These are phyloP conservation scores for Torulaspora gathmanii DNA, from an alignment of 805 yeast species.

Conservation along the genomic window DNA sequence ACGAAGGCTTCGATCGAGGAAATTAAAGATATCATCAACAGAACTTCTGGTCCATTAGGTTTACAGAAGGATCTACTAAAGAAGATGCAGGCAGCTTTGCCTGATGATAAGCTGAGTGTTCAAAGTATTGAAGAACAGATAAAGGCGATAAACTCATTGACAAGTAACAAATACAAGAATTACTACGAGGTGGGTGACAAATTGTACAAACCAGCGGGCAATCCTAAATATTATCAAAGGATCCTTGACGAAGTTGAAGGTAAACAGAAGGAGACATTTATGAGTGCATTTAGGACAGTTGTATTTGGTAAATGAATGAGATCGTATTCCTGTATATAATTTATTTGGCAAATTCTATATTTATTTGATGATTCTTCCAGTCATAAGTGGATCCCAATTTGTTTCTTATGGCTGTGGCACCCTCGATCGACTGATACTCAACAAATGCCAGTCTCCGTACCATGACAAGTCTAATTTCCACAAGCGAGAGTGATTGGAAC, in stretches of 20 bases:
- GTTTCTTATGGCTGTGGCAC: constrained; percentile 38
- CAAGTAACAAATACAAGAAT: constrained; percentile 56
- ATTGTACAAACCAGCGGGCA: constrained; percentile 74
- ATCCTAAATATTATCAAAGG: constrained; percentile 71
- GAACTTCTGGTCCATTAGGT: constrained; percentile 40
- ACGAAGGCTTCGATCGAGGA: constrained; percentile 41
- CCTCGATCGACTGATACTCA: constrained; percentile 58
- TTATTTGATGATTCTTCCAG: constrained; percentile 16
- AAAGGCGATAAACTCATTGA: constrained; percentile 51
- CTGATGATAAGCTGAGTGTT: constrained; percentile 48
- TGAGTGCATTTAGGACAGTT: constrained; percentile 67
- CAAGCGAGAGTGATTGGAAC: constrained; percentile 57
- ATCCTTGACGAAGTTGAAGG: constrained; percentile 67
- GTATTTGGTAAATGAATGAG: constrained; percentile 56
- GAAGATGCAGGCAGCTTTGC: constrained; percentile 40
- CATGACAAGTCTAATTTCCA: constrained; percentile 61
- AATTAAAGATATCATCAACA: constrained; percentile 37
- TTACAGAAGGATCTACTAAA: constrained; percentile 46
- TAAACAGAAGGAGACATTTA: constrained; percentile 59
- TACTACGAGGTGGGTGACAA: constrained; percentile 64
- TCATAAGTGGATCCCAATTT: constrained; percentile 16
- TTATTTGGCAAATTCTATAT: constrained; percentile 33
- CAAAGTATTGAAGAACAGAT: constrained; percentile 50
- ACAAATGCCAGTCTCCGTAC: constrained; percentile 72
- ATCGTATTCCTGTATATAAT: constrained; percentile 1